These are phyloP conservation scores for Naganishia vaughanmartiniae DNA, from an alignment of 768 basidiomycete genomes.

Conservation along the genomic window DNA sequence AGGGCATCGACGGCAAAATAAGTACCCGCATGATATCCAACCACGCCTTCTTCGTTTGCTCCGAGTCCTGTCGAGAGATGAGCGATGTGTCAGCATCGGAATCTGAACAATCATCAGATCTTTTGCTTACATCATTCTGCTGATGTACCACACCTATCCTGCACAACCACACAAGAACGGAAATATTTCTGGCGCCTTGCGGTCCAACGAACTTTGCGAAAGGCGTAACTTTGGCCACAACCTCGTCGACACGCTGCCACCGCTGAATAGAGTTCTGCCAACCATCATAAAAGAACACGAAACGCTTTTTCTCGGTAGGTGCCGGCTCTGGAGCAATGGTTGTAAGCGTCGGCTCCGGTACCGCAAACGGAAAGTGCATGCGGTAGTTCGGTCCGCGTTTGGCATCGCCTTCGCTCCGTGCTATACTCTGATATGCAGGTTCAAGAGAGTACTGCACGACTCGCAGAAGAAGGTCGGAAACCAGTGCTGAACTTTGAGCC, in stretches of 20 bases:
- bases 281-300: slow-evolving; percentile 84
- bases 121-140: slow-evolving; percentile 27
- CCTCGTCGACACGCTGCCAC: slow-evolving; percentile 65
- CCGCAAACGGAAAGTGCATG: slow-evolving; percentile 25
- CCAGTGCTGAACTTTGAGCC: slow-evolving; percentile 71
- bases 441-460: slow-evolving; percentile 67
- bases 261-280: slow-evolving; percentile 73
- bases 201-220: slow-evolving; percentile 75
- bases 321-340: slow-evolving; percentile 77
- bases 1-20: slow-evolving; percentile 79
- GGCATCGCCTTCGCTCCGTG: slow-evolving; percentile 1
- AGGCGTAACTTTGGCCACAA: slow-evolving; percentile 73
- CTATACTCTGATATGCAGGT: slow-evolving; percentile 59
- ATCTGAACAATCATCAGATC: not conserved
- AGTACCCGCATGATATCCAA: slow-evolving; percentile 72
- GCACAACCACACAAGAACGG: slow-evolving; percentile 74
- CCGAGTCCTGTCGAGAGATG: slow-evolving; percentile 37
- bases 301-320: slow-evolving; percentile 68
- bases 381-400: slow-evolving; percentile 23
- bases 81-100: not conserved
- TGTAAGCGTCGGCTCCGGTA: slow-evolving; percentile 64
- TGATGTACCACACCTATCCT: slow-evolving; percentile 63
- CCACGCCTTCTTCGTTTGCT: slow-evolving; percentile 59
- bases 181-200: slow-evolving; percentile 73
- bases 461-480: slow-evolving; percentile 82